phyloP scores from a whole-genome alignment of 169 alveolate genomes.

The Blepharisma undulans region DNA sequence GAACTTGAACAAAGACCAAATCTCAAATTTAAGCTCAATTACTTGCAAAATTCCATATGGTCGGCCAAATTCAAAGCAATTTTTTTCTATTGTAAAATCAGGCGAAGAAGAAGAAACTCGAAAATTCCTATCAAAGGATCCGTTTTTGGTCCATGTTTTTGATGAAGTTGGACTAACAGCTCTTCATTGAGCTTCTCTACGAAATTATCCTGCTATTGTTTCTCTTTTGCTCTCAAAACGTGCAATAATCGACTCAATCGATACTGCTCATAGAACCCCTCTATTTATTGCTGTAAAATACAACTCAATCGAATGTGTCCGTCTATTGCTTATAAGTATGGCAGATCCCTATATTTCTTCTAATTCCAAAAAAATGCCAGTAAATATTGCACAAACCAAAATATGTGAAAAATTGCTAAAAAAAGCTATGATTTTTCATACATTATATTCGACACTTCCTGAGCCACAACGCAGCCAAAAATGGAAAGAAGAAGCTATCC shows the following conservation, averaged over 20 bases:
- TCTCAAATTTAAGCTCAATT: background rate
- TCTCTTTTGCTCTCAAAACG: background rate
- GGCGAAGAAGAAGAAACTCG: background rate
- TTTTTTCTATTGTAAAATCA: background rate
- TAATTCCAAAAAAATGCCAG: background rate
- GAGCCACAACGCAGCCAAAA: background rate
- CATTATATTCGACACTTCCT: background rate
- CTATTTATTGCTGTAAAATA: slow-evolving; percentile 20
- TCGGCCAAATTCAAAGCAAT: background rate
- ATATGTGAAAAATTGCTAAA: background rate
- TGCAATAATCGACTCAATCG: slow-evolving; percentile 30
- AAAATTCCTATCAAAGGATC: background rate
- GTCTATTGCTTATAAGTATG: background rate
- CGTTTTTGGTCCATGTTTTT: background rate
- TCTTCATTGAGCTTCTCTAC: slow-evolving; percentile 29
- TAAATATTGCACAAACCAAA: background rate
- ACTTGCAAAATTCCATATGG: background rate
- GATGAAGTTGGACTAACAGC: slow-evolving; percentile 2
- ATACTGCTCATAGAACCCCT: slow-evolving; percentile 33
- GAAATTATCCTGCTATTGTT: background rate
- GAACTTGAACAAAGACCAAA: background rate
- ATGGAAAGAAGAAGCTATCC: background rate
- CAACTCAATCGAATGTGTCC: background rate
- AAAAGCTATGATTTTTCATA: background rate
- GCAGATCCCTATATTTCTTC: background rate